Conservation (phyloP, 179 eudicot genomes). For the Spinacia oleracea region DNA sequence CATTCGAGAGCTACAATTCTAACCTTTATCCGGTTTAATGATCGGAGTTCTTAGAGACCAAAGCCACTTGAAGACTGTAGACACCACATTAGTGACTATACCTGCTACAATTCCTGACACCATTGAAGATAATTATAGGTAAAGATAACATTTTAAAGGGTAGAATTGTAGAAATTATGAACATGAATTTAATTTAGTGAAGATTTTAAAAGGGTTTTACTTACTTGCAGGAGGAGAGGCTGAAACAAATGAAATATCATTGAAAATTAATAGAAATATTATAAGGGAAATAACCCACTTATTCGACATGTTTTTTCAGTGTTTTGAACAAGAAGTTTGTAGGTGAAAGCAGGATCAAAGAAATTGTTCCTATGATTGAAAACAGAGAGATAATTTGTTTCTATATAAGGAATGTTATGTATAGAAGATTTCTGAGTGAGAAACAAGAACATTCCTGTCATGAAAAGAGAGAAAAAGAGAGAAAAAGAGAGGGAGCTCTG, state of each 20-base stretch:
- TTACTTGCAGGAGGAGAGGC: conserved; percentile 85
- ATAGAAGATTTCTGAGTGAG: not conserved
- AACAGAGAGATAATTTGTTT: no score
- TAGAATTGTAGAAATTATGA: not conserved
- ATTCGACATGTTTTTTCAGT: not conserved
- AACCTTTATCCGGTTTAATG: conserved; percentile 55
- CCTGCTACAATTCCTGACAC: conserved; percentile 74
- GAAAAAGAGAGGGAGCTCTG: not conserved
- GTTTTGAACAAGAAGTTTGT: not conserved
- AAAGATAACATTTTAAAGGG: not conserved
- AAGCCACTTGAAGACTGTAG: conserved; percentile 75
- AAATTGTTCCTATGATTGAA: not conserved
- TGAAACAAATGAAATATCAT: conserved; percentile 46
- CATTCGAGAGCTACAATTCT: no score
- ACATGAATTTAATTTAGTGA: not conserved
- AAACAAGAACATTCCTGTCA: not conserved
- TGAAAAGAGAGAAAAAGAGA: not conserved
- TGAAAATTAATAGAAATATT: conserved; percentile 36
- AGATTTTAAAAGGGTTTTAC: conserved; percentile 18
- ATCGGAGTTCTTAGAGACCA: conserved; percentile 72
- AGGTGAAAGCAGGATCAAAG: not conserved
- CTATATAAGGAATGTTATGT: not conserved
- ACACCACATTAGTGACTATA: conserved; percentile 61
- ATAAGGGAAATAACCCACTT: conserved; percentile 36
- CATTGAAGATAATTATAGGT: not conserved